These are phyloP conservation scores for Sordariomycetes sp. DNA, from an alignment of 2,329 filamentous ascomycete species.

Conservation along the genomic window DNA sequence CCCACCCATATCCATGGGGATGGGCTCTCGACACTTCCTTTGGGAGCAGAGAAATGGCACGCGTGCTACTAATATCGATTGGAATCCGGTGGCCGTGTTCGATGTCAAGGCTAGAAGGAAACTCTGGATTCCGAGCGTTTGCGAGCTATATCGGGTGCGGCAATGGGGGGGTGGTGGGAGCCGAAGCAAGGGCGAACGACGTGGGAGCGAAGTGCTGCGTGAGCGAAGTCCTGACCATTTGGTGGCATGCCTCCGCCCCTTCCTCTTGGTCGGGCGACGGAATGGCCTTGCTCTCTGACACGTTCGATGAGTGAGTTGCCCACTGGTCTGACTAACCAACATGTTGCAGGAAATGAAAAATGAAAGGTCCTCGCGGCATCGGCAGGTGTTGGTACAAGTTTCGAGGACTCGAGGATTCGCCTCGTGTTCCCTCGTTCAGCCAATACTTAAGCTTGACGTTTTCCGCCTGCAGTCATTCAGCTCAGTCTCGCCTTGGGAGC, in stretches of 20 bases:
- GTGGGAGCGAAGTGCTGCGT: neutral
- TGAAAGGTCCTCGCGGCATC: neutral
- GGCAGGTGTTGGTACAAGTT: neutral
- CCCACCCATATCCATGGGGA: neutral
- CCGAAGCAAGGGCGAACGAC: neutral
- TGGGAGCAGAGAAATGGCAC: neutral
- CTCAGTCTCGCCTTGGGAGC: neutral
- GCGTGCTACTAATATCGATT: neutral
- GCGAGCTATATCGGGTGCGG: neutral
- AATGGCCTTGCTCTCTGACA: neutral
- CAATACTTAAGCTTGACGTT: neutral
- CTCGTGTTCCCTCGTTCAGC: neutral
- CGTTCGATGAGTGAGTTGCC: neutral
- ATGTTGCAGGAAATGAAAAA: neutral
- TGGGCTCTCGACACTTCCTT: neutral
- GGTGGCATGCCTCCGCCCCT: neutral
- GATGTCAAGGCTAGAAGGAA: neutral
- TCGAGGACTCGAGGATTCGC: neutral
- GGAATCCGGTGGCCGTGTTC: neutral
- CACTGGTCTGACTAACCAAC: neutral
- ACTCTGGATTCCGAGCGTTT: neutral
- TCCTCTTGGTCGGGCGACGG: neutral
- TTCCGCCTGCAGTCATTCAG: neutral
- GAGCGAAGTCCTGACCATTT: neutral
- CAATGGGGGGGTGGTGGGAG: neutral